A percentile compares a stretch with the other conserved stretches of the same genome.
These are phyloP conservation scores for Candida wancherniae DNA, from an alignment of 805 yeast genomes.

Conservation along the genomic window DNA sequence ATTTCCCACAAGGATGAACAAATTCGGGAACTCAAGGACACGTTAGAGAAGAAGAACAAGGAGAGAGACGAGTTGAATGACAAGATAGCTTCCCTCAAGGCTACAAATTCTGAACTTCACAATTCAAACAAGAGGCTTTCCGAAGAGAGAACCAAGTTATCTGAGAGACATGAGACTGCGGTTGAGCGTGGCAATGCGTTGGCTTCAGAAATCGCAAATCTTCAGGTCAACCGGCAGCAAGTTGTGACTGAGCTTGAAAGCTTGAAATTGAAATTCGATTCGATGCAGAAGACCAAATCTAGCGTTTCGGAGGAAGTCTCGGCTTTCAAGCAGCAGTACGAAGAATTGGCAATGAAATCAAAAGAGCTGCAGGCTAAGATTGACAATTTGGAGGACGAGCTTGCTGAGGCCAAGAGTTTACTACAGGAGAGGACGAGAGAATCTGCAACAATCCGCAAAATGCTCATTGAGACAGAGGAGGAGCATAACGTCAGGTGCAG, in stretches of 20 bases:
- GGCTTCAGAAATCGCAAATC: conserved; percentile 34
- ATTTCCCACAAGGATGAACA: conserved; percentile 42
- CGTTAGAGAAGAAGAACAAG: conserved; percentile 27
- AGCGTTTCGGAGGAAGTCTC: conserved; percentile 38
- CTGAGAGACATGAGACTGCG: conserved; percentile 39
- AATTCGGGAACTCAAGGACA: conserved; percentile 33
- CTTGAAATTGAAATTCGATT: conserved; percentile 33
- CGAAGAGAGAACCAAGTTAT: conserved; percentile 37
- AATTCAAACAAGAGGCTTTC: conserved; percentile 28
- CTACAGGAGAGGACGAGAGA: conserved; percentile 81
- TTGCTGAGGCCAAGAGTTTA: conserved; percentile 66
- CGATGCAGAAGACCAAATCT: conserved; percentile 27
- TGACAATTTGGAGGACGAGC: conserved; percentile 74
- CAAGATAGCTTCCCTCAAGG: conserved; percentile 34
- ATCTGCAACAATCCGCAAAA: conserved; percentile 62
- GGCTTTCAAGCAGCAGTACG: conserved; percentile 58
- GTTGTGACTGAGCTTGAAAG: conserved; percentile 37
- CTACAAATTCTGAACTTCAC: conserved; percentile 38
- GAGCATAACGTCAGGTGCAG: conserved; percentile 45
- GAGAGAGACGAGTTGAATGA: conserved; percentile 38
- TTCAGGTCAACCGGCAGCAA: conserved; percentile 41
- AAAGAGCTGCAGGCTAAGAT: conserved; percentile 58
- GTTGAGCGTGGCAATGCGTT: conserved; percentile 27
- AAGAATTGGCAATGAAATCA: conserved; percentile 62
- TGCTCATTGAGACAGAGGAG: conserved; percentile 66